Base-by-base conservation (phyloP, 108 stramenopile species). In the Skeletonema potamos region DNA sequence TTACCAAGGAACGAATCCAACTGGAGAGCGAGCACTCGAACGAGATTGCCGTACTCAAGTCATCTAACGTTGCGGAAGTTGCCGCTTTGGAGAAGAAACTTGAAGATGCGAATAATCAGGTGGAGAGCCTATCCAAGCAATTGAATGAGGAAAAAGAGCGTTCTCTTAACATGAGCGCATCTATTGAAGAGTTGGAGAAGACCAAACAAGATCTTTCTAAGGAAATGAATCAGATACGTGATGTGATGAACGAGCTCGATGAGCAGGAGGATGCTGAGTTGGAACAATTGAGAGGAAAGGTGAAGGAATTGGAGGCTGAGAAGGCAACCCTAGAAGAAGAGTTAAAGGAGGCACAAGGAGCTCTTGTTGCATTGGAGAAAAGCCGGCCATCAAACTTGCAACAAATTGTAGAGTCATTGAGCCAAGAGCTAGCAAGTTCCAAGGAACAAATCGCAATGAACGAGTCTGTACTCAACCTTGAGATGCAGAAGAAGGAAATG, bases 321-420 rank as follows among this genome's bases (percentile, higher is more conserved):
- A 33, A 69, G 12, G 61, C 18, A 27, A 29, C 51, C 5, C 59
- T 30, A 1, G 57, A 62, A 15, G 54, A 67, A 41, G 76, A 86
- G 54, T 61, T 89, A 3, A 79, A 62, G 12, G 84, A 89, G 54
- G 82, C 88, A 4, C 86, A 87, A 64, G 56, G 68, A 29, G 88
- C 88, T 10, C 72, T 88, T 30, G 71, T 85, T 43, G 82, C 85
- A 24, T 36, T 89, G 22, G 89, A 89, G 46, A 72, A 84, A 43
- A 81, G 85, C 48, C 73, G 73, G 32, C 69, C 55, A 36, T 18
- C 15, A 18, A 46, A 15, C 51, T 73, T 54, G 43, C 28, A 37
- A 17, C 72, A n/a, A 66, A 33, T 18, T 59, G 79, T 33, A 74
- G 33, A 54, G 24, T 66, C 82, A 9, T 44, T 86, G 5, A 74